Evolutionary conservation across 192 early-diverging fungal species (phyloP), one percentile per base, ranked within the genome.

Genomic region (Coemansia sp.): DNA sequence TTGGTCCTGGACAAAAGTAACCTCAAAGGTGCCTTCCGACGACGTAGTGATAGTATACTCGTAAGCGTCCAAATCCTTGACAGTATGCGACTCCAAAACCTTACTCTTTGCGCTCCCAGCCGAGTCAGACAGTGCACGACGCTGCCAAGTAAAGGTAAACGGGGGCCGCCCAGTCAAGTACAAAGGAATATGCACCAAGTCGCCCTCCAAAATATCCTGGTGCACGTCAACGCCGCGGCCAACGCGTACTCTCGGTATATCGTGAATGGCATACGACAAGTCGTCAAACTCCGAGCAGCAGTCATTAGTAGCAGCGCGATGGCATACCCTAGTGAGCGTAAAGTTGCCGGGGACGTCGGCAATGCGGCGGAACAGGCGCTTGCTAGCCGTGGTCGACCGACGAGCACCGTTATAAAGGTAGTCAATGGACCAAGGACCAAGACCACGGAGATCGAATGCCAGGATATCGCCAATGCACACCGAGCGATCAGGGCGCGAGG

Each of bases 391-490:
- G 6, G 72, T 51, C 1, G 69, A 44, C 2, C 77, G 68, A 7
- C n/a, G 68, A 19, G 37, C 65, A n/a, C 57, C 37, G 53, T 84
- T 79, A 73, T 79, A 85, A 17, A 37, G 40, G 64, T 92, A 90
- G 3, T 72, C 67, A 9, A 91, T 74, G 29, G 73, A 87, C 72
- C 90, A 92, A 21, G 91, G 85, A 56, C 85, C 78, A 3, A 88
- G 86, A 1, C 89, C 91, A 51, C 88, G 86, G 56, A 92, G 64
- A 21, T 87, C 84, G 59, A 89, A 91, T 13, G 86, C 69, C 27
- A 92, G 66, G 29, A 91, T 77, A 56, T 90, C 89, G 46, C 91
- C 91, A 6, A 87, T 80, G 37, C 91, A 91, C n/a, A 89, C 83
- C 33, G 69, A 64, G 8, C 73, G 62, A 24, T 64, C 48, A 3